Evolutionary conservation across 2,329 filamentous ascomycete genomes (phyloP).

Genomic region (Alternaria triticina): DNA sequence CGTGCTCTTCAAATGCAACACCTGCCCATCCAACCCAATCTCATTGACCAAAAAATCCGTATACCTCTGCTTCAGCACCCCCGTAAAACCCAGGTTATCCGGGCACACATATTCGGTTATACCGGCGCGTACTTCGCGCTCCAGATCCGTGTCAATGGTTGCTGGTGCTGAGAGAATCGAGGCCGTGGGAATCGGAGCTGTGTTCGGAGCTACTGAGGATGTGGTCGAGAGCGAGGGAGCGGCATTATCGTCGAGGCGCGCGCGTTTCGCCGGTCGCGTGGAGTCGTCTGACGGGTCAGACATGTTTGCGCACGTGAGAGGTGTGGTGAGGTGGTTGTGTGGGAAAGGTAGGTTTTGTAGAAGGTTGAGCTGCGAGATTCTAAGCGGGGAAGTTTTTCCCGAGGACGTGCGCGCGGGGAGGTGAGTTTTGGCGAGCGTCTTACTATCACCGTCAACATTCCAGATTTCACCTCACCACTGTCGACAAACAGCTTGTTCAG

Average conservation of each 20-base stretch:
- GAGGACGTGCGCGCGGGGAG: slow-evolving; percentile 20
- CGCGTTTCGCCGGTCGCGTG: slow-evolving; percentile 41
- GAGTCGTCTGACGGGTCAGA: slow-evolving; percentile 19
- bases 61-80: slow-evolving; percentile 75
- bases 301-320: slow-evolving; percentile 11
- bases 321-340: slow-evolving; percentile 1
- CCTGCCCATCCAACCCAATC: slow-evolving; percentile 75
- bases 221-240: slow-evolving; percentile 12
- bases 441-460: too few relatives aligned
- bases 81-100: slow-evolving; percentile 65
- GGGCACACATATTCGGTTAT: slow-evolving; percentile 69
- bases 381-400: slow-evolving; percentile 39
- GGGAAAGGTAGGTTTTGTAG: background rate
- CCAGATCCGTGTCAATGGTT: slow-evolving; percentile 36
- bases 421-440: slow-evolving; percentile 20
- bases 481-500: too few relatives aligned
- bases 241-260: slow-evolving; percentile 35
- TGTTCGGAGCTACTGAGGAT: background rate
- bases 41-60: slow-evolving; percentile 95
- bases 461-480: too few relatives aligned
- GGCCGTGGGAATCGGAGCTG: slow-evolving; percentile 5
- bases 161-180: slow-evolving; percentile 12
- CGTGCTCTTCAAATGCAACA: slow-evolving; percentile 71
- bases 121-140: slow-evolving; percentile 58
- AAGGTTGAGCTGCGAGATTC: slow-evolving; percentile 9